These are phyloP conservation scores for Ilyonectria mors-panacis DNA, from an alignment of 2,329 filamentous ascomycete genomes.

Conservation along the genomic window DNA sequence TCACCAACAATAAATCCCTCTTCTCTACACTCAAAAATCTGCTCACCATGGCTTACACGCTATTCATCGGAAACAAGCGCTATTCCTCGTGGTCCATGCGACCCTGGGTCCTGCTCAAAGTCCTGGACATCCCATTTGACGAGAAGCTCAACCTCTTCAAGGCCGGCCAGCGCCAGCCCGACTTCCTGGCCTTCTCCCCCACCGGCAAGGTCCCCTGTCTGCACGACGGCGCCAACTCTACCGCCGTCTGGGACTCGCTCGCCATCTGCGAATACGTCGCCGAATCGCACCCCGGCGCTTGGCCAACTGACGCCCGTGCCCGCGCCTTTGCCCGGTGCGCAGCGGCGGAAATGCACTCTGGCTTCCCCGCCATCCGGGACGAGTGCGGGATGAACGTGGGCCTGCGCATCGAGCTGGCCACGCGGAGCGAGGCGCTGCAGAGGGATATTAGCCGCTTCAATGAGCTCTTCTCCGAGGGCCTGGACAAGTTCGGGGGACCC, in stretches of 20 bases:
- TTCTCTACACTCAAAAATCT: neutral
- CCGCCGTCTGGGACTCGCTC: conserved; percentile 63
- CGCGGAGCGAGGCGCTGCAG: conserved; percentile 49
- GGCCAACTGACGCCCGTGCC: conserved; percentile 57
- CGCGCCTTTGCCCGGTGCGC: conserved; percentile 61
- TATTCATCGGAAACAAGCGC: conserved; percentile 62
- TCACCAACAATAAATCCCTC: neutral
- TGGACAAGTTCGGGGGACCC: conserved; percentile 58
- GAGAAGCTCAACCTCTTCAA: conserved; percentile 56
- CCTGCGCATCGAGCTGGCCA: conserved; percentile 53
- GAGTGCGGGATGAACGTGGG: conserved; percentile 61
- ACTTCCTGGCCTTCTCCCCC: conserved; percentile 57
- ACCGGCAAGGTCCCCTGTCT: conserved; percentile 60
- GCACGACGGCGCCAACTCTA: conserved; percentile 47
- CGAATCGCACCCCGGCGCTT: conserved; percentile 59
- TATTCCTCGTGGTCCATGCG: conserved; percentile 64
- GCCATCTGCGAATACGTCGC: conserved; percentile 64
- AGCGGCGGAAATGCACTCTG: conserved; percentile 63
- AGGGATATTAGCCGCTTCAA: conserved; percentile 55
- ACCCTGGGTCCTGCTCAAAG: conserved; percentile 61
- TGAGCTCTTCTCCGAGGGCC: conserved; percentile 56
- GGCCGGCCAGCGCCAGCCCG: conserved; percentile 50
- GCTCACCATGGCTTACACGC: conserved; percentile 54
- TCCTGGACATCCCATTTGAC: conserved; percentile 60
- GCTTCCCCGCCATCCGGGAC: conserved; percentile 58